Percentiles rank a stretch among this genome's conserved stretches.
Conservation (phyloP, 306 rosid species). For the Hippophae gyantsensis region DNA sequence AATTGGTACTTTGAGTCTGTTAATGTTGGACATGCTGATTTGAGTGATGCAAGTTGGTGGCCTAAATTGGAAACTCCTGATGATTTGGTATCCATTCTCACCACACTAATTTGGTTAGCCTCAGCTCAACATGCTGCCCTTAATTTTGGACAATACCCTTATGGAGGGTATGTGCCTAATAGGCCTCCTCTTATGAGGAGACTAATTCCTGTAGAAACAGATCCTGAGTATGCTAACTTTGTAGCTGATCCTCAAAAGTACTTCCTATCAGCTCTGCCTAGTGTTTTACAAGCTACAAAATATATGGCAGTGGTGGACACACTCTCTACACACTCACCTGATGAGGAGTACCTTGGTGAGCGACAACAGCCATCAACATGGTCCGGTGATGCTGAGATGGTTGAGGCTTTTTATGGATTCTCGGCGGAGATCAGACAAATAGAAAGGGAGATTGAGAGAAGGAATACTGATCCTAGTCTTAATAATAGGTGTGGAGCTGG, state of each 20-base stretch:
- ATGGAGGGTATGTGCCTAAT: slow-evolving; percentile 88
- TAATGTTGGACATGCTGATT: slow-evolving; percentile 87
- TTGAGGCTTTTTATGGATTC: slow-evolving; percentile 58
- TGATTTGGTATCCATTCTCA: slow-evolving; percentile 53
- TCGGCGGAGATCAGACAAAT: slow-evolving; percentile 50
- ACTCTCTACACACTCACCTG: slow-evolving; percentile 79
- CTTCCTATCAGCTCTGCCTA: slow-evolving; percentile 57
- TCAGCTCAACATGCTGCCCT: slow-evolving; percentile 98
- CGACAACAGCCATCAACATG: slow-evolving; percentile 60
- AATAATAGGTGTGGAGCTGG: slow-evolving; percentile 93
- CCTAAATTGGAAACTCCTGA: slow-evolving; percentile 48
- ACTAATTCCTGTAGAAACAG: slow-evolving; percentile 60
- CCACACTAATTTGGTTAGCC: slow-evolving; percentile 75
- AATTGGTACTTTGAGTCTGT: slow-evolving; percentile 79
- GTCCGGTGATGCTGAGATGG: slow-evolving; percentile 59
- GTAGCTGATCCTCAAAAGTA: slow-evolving; percentile 74
- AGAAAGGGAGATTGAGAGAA: slow-evolving; percentile 66
- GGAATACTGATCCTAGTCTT: slow-evolving; percentile 40
- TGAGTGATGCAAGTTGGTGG: slow-evolving; percentile 70
- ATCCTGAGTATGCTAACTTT: slow-evolving; percentile 57
- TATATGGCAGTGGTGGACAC: slow-evolving; percentile 91
- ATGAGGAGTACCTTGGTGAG: slow-evolving; percentile 94
- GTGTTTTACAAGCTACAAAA: slow-evolving; percentile 54
- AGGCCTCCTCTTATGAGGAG: slow-evolving; percentile 88
- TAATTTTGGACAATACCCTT: slow-evolving; percentile 94